A percentile compares a stretch with the other conserved stretches of the same genome.
phyloP scores from a whole-genome alignment of 1,139 yeast genomes.

The Arxiozyma slooffiae region DNA sequence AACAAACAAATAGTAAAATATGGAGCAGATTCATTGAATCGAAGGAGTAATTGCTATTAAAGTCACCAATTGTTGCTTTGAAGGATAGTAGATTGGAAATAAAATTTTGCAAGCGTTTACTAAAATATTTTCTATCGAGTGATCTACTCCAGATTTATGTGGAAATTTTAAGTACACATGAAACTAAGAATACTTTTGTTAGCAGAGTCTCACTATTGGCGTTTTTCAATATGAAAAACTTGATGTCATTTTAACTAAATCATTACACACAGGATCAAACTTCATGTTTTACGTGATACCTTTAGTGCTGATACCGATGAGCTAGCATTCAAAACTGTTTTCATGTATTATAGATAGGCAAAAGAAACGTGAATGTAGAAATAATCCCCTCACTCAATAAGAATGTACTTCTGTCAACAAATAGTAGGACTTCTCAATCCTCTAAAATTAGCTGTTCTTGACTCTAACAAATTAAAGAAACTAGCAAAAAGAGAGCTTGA shows the following conservation, averaged over 20 bases:
- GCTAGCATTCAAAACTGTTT: conserved; percentile 68
- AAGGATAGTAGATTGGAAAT: no score
- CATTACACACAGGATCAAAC: conserved; percentile 55
- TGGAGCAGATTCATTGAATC: no score
- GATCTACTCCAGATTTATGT: no score
- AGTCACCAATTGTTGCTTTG: no score
- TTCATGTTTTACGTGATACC: conserved; percentile 59
- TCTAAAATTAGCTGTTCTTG: conserved; percentile 55
- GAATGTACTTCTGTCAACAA: conserved; percentile 56
- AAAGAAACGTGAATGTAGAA: conserved; percentile 45
- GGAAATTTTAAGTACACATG: conserved; percentile 53
- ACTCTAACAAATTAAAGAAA: conserved; percentile 48
- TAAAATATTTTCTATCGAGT: no score
- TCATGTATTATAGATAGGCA: conserved; percentile 63
- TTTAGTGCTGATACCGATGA: conserved; percentile 73
- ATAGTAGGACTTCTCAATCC: conserved; percentile 57
- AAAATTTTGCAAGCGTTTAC: no score
- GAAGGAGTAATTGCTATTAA: no score
- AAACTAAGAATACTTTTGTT: conserved; percentile 57
- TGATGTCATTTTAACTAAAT: conserved; percentile 41
- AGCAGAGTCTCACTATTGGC: conserved; percentile 70
- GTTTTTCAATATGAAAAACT: conserved; percentile 58
- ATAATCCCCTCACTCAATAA: conserved; percentile 39
- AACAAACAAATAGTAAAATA: no score
- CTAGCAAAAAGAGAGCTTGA: conserved; percentile 52